Conservation (phyloP, 352 stramenopile species). For the Phytophthora kernoviae region DNA sequence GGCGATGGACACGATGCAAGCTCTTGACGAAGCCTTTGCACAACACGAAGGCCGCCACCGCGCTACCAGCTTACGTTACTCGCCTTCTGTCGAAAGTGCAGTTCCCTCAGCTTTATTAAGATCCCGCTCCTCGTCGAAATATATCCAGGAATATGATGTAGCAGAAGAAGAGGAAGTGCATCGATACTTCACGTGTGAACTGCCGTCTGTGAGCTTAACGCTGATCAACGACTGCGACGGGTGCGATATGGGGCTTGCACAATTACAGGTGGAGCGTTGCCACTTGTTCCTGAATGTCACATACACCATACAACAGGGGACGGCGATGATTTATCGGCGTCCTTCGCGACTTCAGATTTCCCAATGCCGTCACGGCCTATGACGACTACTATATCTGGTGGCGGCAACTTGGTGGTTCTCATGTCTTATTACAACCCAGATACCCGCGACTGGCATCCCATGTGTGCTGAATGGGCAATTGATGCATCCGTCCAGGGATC, state of each 20-base stretch:
- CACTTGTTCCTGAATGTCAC: constrained; percentile 81
- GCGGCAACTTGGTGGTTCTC: constrained; percentile 61
- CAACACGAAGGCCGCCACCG: constrained; percentile 21
- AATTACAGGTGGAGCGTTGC: constrained; percentile 73
- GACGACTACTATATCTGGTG: constrained; percentile 66
- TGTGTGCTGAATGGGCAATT: constrained; percentile 80
- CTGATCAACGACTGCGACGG: constrained; percentile 88
- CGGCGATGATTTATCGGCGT: constrained; percentile 13
- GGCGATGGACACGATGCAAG: constrained; percentile 52
- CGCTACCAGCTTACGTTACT: constrained; percentile 6
- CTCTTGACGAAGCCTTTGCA: constrained; percentile 35
- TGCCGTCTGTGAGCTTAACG: constrained; percentile 68
- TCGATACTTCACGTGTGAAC: constrained; percentile 78
- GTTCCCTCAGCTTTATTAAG: constrained; percentile 9
- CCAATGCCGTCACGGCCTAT: constrained; percentile 11
- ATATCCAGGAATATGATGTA: constrained; percentile 8
- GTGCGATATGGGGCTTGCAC: constrained; percentile 84
- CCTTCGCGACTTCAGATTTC: constrained; percentile 21
- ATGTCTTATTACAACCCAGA: constrained; percentile 87
- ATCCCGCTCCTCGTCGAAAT: constrained; percentile 30
- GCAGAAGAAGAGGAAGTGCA: constrained; percentile 54
- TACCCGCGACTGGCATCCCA: constrained; percentile 79
- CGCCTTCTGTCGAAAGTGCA: constrained; percentile 5
- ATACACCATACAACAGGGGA: constrained; percentile 33
- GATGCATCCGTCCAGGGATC: constrained; percentile 69